Evolutionary conservation across 495 filamentous ascomycete genomes (phyloP).

Genomic region (Gamarada debralockiae): DNA sequence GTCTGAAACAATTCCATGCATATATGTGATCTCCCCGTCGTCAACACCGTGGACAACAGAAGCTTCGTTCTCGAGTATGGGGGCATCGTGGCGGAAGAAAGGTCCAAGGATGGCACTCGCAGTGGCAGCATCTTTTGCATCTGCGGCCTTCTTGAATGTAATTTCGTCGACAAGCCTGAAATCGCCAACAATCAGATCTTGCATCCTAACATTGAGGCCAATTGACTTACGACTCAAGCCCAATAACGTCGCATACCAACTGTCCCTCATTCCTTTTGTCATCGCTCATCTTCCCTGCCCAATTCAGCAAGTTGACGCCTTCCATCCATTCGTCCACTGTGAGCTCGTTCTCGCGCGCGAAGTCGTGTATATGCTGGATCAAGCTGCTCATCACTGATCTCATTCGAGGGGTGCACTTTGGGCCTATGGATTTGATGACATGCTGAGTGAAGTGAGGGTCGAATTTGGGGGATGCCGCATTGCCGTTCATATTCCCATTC

Average conservation of each 20-base stretch:
- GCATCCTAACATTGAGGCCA: neutral
- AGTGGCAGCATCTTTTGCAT: constrained; percentile 64
- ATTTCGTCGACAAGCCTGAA: constrained; percentile 74
- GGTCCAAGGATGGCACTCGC: constrained; percentile 81
- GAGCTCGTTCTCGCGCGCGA: constrained; percentile 63
- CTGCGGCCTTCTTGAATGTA: constrained; percentile 73
- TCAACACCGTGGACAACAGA: constrained; percentile 66
- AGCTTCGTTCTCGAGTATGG: constrained; percentile 66
- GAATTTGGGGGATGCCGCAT: constrained; percentile 15
- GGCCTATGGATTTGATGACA: constrained; percentile 65
- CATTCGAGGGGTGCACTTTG: constrained; percentile 53
- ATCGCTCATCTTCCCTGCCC: constrained; percentile 50
- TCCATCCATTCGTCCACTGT: constrained; percentile 64
- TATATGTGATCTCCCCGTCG: constrained; percentile 57
- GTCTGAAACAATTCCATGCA: constrained; percentile 74
- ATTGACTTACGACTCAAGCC: constrained; percentile 63
- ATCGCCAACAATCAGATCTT: neutral
- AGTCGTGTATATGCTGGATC: constrained; percentile 63
- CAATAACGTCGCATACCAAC: constrained; percentile 73
- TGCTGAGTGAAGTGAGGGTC: constrained; percentile 62
- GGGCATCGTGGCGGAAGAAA: constrained; percentile 83
- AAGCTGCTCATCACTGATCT: constrained; percentile 51
- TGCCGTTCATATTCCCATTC: too few species aligned
- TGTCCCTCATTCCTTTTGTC: constrained; percentile 71
- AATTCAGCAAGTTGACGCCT: constrained; percentile 60